These are phyloP conservation scores for Fusarium longipes DNA, from an alignment of 2,329 filamentous ascomycete genomes.

Conservation along the genomic window DNA sequence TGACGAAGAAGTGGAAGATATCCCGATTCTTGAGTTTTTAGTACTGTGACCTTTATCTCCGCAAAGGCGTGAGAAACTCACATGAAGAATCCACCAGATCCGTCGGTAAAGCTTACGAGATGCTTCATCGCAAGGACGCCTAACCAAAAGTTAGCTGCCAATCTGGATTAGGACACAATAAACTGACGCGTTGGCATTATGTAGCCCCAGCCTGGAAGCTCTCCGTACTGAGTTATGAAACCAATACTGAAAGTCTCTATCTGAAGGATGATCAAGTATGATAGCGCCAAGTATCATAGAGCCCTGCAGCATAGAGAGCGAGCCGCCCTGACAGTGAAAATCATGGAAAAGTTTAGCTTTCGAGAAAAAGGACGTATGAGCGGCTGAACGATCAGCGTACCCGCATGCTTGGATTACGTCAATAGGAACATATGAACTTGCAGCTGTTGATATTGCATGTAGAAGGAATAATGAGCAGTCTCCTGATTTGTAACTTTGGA, in stretches of 20 bases:
- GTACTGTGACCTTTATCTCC: fast-evolving
- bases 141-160: not conserved
- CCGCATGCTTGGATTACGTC: conserved; percentile 28
- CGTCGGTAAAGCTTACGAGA: conserved; percentile 10
- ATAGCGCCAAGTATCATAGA: conserved; percentile 23
- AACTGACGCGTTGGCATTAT: conserved; percentile 6
- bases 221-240: conserved; percentile 32
- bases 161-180: fast-evolving
- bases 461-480: conserved; percentile 28
- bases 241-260: conserved; percentile 38
- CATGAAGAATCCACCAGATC: conserved; percentile 38
- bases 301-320: conserved; percentile 20
- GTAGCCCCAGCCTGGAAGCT: conserved; percentile 11
- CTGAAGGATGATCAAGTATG: conserved; percentile 22
- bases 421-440: not conserved
- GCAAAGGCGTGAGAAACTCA: not conserved
- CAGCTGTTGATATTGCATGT: conserved; percentile 1
- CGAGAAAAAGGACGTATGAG: conserved; percentile 25
- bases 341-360: conserved; percentile 38
- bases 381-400: conserved; percentile 7
- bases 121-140: not conserved
- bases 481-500: conserved; percentile 11
- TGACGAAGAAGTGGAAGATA: conserved; percentile 26
- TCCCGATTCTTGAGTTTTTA: conserved; percentile 26
- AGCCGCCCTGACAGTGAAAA: conserved; percentile 23